These are phyloP conservation scores for Breynia disticha DNA, from an alignment of 441 rosid species.

Conservation along the genomic window DNA sequence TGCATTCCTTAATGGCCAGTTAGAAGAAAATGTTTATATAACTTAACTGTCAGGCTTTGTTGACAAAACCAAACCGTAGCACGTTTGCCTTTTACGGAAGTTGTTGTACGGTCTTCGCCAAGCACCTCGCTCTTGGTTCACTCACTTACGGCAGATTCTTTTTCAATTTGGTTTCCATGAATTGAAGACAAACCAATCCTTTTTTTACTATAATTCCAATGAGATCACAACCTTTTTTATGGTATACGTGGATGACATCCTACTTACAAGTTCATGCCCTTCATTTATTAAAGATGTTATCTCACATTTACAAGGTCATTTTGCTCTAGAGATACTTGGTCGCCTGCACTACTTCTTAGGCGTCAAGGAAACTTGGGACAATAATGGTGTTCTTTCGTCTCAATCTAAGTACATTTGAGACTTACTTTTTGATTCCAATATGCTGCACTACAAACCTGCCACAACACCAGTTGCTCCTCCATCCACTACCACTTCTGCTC, in stretches of 20 bases:
- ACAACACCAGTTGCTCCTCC: neutral
- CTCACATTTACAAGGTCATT: neutral
- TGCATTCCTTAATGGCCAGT: neutral
- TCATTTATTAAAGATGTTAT: neutral
- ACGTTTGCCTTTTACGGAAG: neutral
- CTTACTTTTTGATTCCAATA: no score
- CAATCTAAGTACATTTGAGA: neutral
- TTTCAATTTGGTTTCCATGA: neutral
- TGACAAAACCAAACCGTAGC: neutral
- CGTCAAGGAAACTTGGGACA: neutral
- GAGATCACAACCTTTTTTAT: neutral
- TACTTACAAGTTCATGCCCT: neutral
- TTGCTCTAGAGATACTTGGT: neutral
- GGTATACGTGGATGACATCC: neutral
- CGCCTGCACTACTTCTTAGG: neutral
- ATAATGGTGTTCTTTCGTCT: neutral
- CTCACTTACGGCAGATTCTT: neutral
- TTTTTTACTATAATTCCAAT: no score
- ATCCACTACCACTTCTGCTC: neutral
- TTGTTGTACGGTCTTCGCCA: neutral
- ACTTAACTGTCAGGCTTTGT: neutral
- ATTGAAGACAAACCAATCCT: neutral
- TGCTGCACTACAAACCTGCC: neutral
- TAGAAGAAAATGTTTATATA: no score
- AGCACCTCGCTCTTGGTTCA: neutral